Base-by-base conservation (phyloP, 2,329 filamentous ascomycete species). In the Simplicillium sp. region DNA sequence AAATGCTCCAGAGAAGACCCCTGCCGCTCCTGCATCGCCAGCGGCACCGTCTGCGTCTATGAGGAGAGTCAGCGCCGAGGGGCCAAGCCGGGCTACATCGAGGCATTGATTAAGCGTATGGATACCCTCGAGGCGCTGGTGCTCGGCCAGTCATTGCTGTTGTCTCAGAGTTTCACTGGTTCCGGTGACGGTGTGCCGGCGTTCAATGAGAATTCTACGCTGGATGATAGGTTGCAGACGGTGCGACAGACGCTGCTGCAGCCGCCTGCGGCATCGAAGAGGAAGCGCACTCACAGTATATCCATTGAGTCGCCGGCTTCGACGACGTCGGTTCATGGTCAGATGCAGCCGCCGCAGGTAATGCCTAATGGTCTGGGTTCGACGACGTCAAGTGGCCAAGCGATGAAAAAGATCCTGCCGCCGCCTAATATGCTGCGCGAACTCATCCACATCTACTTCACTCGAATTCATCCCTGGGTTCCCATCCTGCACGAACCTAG, bases 91-190 rank as follows among this genome's bases (percentile, higher is more conserved):
- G 44, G 44, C 17, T 45, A 45, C 28, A 45, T 45, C 14, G 44
- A 45, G 14, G 20, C 37, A 12, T 37, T 45, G 17, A 36, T 40
- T 28, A 43, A 42, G 20, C 44, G 44, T 18, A 45, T 45, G 44
- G 44, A 45, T 35, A 45, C 44, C 29, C 40, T 45, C 11, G 44
- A 45, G 29, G 34, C 41, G 15, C 41, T 45, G 17, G 44, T 45
- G 34, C 41, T 45, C 15, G 44, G 44, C 16, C 44, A 45, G 32
- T 45, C 44, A 13, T 38, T 45, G 8, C 34, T 45, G 34, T 29
- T 45, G 28, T 39, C 39, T 20, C 34, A 34, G 6, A 25, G 6
- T 5, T 25, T 25, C 20, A 37, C 25, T 17, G 18, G 38, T 12
- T 18, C 37, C 11, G 37, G 11, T n/a, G 16, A 38, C 11, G 32